Evolutionary conservation across 495 filamentous ascomycete genomes (phyloP), one percentile per base, ranked within the genome.

Genomic region (Letharia lupina): DNA sequence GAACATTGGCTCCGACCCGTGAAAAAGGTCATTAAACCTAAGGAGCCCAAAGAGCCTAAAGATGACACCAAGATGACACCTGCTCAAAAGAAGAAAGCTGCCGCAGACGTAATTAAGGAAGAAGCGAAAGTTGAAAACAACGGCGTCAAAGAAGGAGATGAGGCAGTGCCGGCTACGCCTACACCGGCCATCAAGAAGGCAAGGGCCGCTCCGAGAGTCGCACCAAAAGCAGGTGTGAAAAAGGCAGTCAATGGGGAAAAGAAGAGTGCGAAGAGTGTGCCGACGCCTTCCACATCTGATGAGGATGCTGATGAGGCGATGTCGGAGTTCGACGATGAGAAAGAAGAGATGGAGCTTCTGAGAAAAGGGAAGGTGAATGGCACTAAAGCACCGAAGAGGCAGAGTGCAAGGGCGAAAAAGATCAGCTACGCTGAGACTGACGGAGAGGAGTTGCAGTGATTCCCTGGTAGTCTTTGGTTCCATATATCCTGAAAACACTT

Each of bases 1-100:
- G 94, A 97, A 73, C 89, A 93, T 62, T 97, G 92, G 93, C 78
- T 96, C 54, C 82, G 89, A 63, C 92, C 91, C 0, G 81, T 77
- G 67, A 96, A 94, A 76, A 83, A 86, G 65, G 79, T 86, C 45
- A 76, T 87, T 0, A 89, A 86, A 68, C 83, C 84, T 63, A 91
- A 85, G 67, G 75, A 80, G 60, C 83, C 84, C 63, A 91, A 85
- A 67, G 75, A 80, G 60, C 42, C 76, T 65, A 64, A 69, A 37
- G 70, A 68, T 20, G 71, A 71, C 31, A 69, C 64, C 28, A 70
- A 73, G 54, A 62, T 71, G 33, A 75, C 76, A 23, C 76, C 76
- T 2, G 64, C 69, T 9, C 72, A 73, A 59, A 74, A 73, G 67
- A 74, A 68, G 42, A 69, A 75, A 47, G 69, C 67, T 12, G 71